Conservation (phyloP, 2,329 filamentous ascomycete genomes). For the Arthrocladium fulminans region DNA sequence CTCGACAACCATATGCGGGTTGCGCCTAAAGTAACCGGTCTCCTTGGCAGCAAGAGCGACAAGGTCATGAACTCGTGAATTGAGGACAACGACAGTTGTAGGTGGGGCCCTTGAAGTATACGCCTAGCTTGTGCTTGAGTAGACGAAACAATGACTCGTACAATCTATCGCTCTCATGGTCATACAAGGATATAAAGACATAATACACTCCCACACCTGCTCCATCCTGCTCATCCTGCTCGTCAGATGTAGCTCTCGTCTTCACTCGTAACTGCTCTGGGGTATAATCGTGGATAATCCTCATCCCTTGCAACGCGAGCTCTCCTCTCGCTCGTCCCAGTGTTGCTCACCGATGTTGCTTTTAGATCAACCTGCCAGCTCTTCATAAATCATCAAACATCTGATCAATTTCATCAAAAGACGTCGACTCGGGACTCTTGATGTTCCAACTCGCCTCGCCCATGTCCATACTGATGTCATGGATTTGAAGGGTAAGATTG, state of each 20-base stretch:
- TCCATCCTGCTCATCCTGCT: not conserved
- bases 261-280: not conserved
- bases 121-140: too few species aligned
- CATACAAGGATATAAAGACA: not conserved
- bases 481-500: constrained; percentile 37
- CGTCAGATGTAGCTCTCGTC: not conserved
- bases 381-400: constrained; percentile 59
- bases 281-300: not conserved
- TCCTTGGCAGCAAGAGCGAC: too few species aligned
- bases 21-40: too few species aligned
- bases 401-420: constrained; percentile 85
- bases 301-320: not conserved
- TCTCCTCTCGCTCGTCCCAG: not conserved
- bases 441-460: constrained; percentile 50
- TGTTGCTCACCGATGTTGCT: not conserved
- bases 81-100: not conserved
- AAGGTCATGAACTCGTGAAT: too few species aligned
- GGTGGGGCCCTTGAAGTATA: too few species aligned
- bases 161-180: not conserved
- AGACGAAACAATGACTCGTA: too few species aligned
- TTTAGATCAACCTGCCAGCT: not conserved
- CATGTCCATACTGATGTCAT: constrained; percentile 33
- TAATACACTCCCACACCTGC: not conserved
- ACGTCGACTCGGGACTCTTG: constrained; percentile 74
- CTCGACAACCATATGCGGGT: too few species aligned